Conservation (phyloP, 2,329 filamentous ascomycete species). For the Pseudogymnoascus sp. region DNA sequence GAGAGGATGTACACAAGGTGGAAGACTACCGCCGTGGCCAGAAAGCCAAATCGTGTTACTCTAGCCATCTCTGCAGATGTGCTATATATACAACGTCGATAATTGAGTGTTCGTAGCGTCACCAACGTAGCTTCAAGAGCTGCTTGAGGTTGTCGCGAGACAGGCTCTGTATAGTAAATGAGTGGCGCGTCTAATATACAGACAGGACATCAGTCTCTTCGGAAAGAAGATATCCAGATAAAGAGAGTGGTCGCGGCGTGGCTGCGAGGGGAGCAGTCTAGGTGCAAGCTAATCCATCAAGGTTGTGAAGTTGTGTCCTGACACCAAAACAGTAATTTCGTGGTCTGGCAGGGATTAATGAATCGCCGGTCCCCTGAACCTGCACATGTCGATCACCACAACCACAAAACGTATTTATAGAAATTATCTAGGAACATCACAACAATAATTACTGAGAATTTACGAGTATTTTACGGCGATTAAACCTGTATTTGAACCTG, state of each 20-base stretch:
- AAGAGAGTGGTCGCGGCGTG: slow-evolving; percentile 2
- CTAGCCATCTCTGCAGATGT: slow-evolving; percentile 40
- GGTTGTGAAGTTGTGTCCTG: slow-evolving; percentile 5
- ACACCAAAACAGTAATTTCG: slow-evolving; percentile 4
- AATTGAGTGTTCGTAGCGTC: background rate
- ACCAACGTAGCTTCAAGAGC: background rate
- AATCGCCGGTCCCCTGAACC: background rate
- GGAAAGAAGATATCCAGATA: background rate
- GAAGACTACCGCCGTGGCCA: slow-evolving; percentile 83
- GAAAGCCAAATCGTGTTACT: slow-evolving; percentile 65
- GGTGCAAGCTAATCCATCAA: background rate
- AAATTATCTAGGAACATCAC: background rate
- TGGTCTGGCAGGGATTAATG: background rate
- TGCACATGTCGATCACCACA: background rate
- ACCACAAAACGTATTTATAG: background rate
- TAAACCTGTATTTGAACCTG: background rate
- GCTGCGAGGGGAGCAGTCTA: background rate
- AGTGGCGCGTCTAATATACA: slow-evolving; percentile 24
- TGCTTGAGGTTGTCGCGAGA: background rate
- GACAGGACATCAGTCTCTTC: slow-evolving; percentile 13
- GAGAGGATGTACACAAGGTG: slow-evolving; percentile 90
- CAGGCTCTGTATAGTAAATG: slow-evolving; percentile 16
- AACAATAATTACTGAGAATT: background rate
- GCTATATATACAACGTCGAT: background rate
- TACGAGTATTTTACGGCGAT: background rate